Percentiles rank a stretch among this genome's conserved stretches.
phyloP scores from a whole-genome alignment of 768 basidiomycete species.

The Galerina marginata region DNA sequence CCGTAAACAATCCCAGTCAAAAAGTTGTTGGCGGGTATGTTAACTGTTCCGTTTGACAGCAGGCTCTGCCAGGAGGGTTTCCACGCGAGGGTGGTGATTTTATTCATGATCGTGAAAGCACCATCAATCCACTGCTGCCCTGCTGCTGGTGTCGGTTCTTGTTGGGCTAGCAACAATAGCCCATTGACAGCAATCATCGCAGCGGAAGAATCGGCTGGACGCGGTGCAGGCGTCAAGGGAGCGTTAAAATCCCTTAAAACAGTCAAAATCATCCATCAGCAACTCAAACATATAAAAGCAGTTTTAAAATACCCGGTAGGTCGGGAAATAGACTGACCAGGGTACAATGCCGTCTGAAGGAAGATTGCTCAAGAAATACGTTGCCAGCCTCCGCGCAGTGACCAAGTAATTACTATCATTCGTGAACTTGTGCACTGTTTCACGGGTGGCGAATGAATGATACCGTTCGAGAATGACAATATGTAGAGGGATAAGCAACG shows the following conservation, averaged over 20 bases:
- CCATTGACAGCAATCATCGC: constrained; percentile 67
- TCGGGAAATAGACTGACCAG: constrained; percentile 47
- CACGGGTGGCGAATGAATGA: background rate
- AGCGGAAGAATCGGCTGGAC: constrained; percentile 73
- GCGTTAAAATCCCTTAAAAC: constrained; percentile 73
- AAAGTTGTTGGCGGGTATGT: constrained; percentile 58
- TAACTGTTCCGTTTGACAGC: constrained; percentile 70
- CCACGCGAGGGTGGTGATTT: constrained; percentile 60
- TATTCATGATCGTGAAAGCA: constrained; percentile 56
- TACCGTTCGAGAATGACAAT: background rate
- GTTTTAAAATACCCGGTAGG: background rate
- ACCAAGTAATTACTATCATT: constrained; percentile 53
- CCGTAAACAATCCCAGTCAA: constrained; percentile 64
- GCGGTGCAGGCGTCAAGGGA: constrained; percentile 54
- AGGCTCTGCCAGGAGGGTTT: constrained; percentile 65
- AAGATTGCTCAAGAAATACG: constrained; percentile 63
- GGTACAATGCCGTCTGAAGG: constrained; percentile 70
- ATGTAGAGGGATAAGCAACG: constrained; percentile 25
- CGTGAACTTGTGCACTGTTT: constrained; percentile 65
- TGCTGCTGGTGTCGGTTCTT: constrained; percentile 39
- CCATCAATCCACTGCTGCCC: constrained; percentile 48
- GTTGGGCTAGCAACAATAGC: constrained; percentile 58
- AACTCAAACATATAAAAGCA: background rate
- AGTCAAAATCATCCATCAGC: constrained; percentile 1
- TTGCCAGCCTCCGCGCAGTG: constrained; percentile 64